Percentiles rank a stretch among this genome's conserved stretches.
Evolutionary conservation across 306 rosid genomes (phyloP).

Genomic region (Citrullus colocynthis): DNA sequence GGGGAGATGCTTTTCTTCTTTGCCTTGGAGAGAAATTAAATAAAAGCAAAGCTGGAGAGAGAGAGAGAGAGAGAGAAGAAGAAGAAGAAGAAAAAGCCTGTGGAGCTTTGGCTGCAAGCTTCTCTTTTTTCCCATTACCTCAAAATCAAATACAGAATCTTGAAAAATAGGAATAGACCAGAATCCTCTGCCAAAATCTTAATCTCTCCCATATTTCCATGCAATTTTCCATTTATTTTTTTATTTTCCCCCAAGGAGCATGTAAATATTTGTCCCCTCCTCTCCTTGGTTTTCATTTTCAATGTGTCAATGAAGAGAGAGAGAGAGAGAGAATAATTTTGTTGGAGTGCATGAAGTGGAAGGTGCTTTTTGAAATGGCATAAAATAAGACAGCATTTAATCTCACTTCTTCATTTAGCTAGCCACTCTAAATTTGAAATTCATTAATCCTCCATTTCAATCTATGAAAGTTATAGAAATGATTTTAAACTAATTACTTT

Average conservation of each 20-base stretch:
- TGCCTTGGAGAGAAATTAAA: conserved; percentile 30
- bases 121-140: conserved; percentile 21
- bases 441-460: too few species aligned
- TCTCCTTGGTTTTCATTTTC: conserved; percentile 21
- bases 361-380: conserved; percentile 35
- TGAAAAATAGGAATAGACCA: neutral
- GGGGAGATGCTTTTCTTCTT: conserved; percentile 62
- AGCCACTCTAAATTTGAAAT: neutral
- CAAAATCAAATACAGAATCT: conserved; percentile 26
- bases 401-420: neutral
- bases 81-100: neutral
- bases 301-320: neutral
- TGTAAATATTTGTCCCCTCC: conserved; percentile 30
- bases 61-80: neutral
- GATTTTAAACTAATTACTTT: too few species aligned
- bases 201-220: conserved; percentile 36
- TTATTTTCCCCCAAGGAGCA: conserved; percentile 21
- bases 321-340: conserved; percentile 13
- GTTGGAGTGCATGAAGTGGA: conserved; percentile 22
- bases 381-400: neutral
- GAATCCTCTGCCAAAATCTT: conserved; percentile 13
- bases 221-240: conserved; percentile 24
- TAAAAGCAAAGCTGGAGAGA: conserved; percentile 12
- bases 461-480: too few species aligned
- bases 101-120: conserved; percentile 58